These are phyloP conservation scores for Debaryomycetaceae sp. DNA, from an alignment of 1,139 yeast species.

Conservation along the genomic window DNA sequence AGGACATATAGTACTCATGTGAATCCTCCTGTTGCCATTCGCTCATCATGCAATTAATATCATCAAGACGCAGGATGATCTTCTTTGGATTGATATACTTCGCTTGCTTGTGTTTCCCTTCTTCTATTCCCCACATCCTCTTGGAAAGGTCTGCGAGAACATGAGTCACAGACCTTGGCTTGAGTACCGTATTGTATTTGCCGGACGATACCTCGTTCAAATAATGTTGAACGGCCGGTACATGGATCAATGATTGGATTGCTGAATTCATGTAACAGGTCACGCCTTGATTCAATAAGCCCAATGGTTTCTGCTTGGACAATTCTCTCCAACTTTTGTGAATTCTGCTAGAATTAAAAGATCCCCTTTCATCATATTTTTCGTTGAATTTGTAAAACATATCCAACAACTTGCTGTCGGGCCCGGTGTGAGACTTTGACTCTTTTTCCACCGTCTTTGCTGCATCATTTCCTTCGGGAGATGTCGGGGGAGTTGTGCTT, in stretches of 20 bases:
- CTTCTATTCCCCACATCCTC: constrained; percentile 59
- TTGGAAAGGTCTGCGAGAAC: constrained; percentile 69
- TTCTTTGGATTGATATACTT: constrained; percentile 69
- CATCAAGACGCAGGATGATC: constrained; percentile 68
- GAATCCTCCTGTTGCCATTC: constrained; percentile 98
- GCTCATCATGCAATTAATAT: constrained; percentile 93
- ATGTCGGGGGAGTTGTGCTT: constrained; percentile 39
- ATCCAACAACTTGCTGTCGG: constrained; percentile 11
- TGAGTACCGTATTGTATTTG: constrained; percentile 42
- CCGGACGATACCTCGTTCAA: constrained; percentile 60
- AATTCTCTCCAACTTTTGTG: constrained; percentile 59
- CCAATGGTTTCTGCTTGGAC: constrained; percentile 54
- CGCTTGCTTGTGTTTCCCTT: constrained; percentile 17
- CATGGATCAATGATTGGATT: constrained; percentile 82
- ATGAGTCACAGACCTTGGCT: constrained; percentile 61
- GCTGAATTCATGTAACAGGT: constrained; percentile 97
- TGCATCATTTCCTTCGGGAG: constrained; percentile 34
- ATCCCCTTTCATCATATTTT: constrained; percentile 50
- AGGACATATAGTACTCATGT: constrained; percentile 93
- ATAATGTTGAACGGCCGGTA: constrained; percentile 88
- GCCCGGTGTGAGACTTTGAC: constrained; percentile 1
- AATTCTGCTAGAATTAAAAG: constrained; percentile 53
- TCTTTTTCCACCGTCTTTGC: constrained; percentile 3
- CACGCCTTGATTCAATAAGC: constrained; percentile 86
- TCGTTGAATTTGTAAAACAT: constrained; percentile 54